A percentile compares a stretch with the other conserved stretches of the same genome.
Evolutionary conservation across 176 grass and related monocot species (phyloP).

Genomic region (Alloteropsis semialata): DNA sequence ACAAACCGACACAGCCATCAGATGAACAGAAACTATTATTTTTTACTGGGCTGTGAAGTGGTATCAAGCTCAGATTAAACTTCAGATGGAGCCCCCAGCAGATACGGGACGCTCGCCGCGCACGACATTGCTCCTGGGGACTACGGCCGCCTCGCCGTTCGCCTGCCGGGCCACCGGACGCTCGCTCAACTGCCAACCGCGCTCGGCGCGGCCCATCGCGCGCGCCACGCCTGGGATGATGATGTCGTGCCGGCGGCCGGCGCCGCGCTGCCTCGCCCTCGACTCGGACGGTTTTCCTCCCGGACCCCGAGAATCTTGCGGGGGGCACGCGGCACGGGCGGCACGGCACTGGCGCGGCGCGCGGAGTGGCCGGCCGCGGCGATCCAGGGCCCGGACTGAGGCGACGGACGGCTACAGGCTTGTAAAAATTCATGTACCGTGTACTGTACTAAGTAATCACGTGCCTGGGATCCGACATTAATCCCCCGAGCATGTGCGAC

Average conservation of each 20-base stretch:
- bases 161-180: background rate
- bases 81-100: background rate
- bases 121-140: background rate
- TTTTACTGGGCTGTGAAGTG: background rate
- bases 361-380: background rate
- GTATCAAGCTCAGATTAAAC: background rate
- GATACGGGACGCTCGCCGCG: background rate
- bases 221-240: background rate
- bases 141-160: background rate
- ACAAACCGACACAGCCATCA: background rate
- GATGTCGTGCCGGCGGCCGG: background rate
- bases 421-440: background rate
- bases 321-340: background rate
- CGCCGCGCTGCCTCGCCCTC: background rate
- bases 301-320: background rate
- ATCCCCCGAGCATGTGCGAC: background rate
- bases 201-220: too few species aligned
- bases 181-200: background rate
- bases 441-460: background rate
- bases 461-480: slow-evolving; percentile 3
- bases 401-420: background rate
- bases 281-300: background rate
- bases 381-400: too few species aligned
- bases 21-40: background rate
- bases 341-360: background rate